phyloP scores from a whole-genome alignment of 2,329 filamentous ascomycete species.

The Colletotrichum spaethianum region DNA sequence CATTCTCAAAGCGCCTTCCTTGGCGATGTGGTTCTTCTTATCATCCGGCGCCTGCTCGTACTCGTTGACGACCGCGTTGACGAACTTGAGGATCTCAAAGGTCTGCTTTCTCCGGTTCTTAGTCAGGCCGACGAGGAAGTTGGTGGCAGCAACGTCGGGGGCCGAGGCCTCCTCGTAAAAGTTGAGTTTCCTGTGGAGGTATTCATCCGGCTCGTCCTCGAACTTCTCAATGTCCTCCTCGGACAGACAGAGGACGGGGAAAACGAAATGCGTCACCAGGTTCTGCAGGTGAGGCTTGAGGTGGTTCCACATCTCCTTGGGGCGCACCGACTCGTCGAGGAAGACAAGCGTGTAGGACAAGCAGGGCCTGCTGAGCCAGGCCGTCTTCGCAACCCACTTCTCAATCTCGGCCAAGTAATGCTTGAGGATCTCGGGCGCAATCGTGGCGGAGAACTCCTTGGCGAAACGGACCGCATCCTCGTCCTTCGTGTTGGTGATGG shows the following conservation, averaged over 20 bases:
- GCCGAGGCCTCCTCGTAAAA: constrained; percentile 98
- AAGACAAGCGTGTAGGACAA: constrained; percentile 95
- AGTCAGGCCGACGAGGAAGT: constrained; percentile 94
- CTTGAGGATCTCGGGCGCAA: constrained; percentile 96
- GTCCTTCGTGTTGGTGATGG: constrained; percentile 79
- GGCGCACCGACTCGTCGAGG: constrained; percentile 96
- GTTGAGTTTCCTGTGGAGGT: constrained; percentile 96
- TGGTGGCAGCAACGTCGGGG: constrained; percentile 94
- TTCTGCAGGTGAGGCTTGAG: constrained; percentile 94
- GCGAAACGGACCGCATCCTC: constrained; percentile 86
- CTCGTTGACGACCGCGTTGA: constrained; percentile 94
- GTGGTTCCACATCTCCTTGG: constrained; percentile 96
- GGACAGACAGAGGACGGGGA: constrained; percentile 93
- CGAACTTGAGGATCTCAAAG: constrained; percentile 93
- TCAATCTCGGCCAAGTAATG: constrained; percentile 95
- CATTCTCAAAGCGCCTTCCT: constrained; percentile 97
- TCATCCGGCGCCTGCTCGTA: constrained; percentile 89
- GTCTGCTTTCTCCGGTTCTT: constrained; percentile 97
- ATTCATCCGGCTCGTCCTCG: constrained; percentile 94
- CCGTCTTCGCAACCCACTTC: constrained; percentile 95
- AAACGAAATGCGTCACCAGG: constrained; percentile 93
- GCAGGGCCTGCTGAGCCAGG: constrained; percentile 95
- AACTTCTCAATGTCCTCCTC: constrained; percentile 96
- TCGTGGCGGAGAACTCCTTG: constrained; percentile 90
- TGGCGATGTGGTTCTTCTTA: constrained; percentile 94